phyloP scores from a whole-genome alignment of 306 rosid genomes.

The Inga laurina region DNA sequence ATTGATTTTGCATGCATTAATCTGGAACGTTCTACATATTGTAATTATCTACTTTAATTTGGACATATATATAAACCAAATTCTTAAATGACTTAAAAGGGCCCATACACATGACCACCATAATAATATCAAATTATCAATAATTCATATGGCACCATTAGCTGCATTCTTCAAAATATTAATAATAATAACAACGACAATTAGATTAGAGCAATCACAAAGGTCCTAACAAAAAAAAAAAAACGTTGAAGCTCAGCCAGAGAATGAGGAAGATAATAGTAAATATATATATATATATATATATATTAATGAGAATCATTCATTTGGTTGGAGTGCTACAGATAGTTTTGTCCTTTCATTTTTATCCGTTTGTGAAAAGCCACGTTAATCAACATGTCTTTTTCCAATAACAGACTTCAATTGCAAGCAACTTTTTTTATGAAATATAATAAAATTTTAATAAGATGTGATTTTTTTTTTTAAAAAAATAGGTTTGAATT shows the following conservation, averaged over 20 bases:
- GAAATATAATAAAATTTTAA: background rate
- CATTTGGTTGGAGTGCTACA: background rate
- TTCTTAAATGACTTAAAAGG: background rate
- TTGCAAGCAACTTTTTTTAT: background rate
- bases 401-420: slow-evolving; percentile 28
- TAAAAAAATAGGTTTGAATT: too few relatives aligned
- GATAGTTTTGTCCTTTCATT: slow-evolving; percentile 35
- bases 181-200: background rate
- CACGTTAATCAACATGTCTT: slow-evolving; percentile 28
- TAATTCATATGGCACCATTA: background rate
- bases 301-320: background rate
- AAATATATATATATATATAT: too few relatives aligned
- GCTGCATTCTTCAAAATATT: background rate
- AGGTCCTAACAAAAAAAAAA: background rate
- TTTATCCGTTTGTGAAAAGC: slow-evolving; percentile 31
- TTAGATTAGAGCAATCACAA: background rate
- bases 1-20: background rate
- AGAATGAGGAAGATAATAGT: background rate
- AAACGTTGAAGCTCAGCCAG: background rate
- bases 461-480: background rate
- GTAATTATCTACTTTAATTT: background rate
- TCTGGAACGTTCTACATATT: background rate
- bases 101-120: background rate
- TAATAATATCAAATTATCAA: background rate
- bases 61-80: too few relatives aligned